Percentiles rank a stretch among this genome's conserved stretches.
Evolutionary conservation across 495 filamentous ascomycete species (phyloP).

Genomic region (Elaphomyces granulatus): DNA sequence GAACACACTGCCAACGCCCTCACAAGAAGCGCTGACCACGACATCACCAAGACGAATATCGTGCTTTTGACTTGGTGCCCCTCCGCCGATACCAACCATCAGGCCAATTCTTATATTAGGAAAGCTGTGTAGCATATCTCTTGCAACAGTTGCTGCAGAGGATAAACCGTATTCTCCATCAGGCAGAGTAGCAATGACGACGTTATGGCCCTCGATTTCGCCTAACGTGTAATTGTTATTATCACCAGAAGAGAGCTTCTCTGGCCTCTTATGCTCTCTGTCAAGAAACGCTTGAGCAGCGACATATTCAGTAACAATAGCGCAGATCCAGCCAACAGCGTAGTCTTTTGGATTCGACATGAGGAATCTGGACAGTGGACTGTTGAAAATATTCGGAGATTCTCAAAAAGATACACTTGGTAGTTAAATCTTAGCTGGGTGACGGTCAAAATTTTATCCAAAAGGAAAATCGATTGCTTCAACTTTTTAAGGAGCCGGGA

Average conservation of each 20-base stretch:
- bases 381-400: too few species aligned
- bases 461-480: too few species aligned
- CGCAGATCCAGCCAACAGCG: too few species aligned
- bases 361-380: too few species aligned
- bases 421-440: too few species aligned
- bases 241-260: neutral
- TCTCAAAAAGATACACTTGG: too few species aligned
- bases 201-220: constrained; percentile 3
- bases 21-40: constrained; percentile 17
- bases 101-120: constrained; percentile 26
- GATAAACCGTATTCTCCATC: constrained; percentile 1
- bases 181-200: constrained; percentile 6
- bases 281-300: too few species aligned
- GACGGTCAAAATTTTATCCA: too few species aligned
- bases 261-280: constrained; percentile 1
- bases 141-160: constrained; percentile 1
- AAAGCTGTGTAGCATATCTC: neutral
- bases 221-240: constrained; percentile 2
- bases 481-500: too few species aligned
- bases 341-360: too few species aligned
- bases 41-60: constrained; percentile 33
- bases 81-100: constrained; percentile 35
- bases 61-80: constrained; percentile 21
- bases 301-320: too few species aligned
- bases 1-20: constrained; percentile 3